Conservation (phyloP, 1,284 basidiomycete species). For the Albatrellus sp. region DNA sequence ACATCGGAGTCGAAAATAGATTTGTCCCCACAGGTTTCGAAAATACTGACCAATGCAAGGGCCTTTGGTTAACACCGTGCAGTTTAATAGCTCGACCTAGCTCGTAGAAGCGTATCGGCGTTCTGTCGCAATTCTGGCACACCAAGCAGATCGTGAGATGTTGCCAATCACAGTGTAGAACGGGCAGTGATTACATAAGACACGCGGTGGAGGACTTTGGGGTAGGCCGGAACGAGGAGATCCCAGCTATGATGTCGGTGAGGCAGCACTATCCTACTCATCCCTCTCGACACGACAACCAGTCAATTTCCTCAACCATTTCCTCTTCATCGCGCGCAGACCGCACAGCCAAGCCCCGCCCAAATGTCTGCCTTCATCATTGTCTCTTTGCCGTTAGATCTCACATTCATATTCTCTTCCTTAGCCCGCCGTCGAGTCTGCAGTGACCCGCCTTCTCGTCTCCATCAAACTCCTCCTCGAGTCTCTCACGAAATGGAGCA, state of each 20-base stretch:
- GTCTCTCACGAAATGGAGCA: conserved; percentile 83
- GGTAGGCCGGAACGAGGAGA: background rate
- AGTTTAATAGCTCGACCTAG: too few relatives aligned
- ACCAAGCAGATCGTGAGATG: too few relatives aligned
- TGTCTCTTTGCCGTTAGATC: background rate
- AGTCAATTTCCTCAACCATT: conserved; percentile 3
- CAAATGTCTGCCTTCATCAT: background rate
- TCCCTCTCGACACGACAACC: conserved; percentile 7
- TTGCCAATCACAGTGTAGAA: too few relatives aligned
- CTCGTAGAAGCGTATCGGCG: too few relatives aligned
- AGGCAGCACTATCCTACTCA: conserved; percentile 4
- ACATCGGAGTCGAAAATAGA: too few relatives aligned
- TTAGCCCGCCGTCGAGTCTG: conserved; percentile 75
- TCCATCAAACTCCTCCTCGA: conserved; percentile 93
- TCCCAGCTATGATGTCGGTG: conserved; percentile 4
- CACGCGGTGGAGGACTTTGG: too few relatives aligned
- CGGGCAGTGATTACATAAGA: too few relatives aligned
- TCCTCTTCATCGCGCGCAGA: conserved; percentile 1
- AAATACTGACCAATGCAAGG: too few relatives aligned
- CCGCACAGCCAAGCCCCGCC: background rate
- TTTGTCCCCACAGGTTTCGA: too few relatives aligned
- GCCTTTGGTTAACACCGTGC: too few relatives aligned
- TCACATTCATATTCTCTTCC: background rate
- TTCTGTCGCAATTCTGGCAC: too few relatives aligned
- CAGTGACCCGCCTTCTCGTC: conserved; percentile 87